A percentile compares a stretch with the other conserved stretches of the same genome.
phyloP scores from a whole-genome alignment of 1,139 yeast genomes.

The Nematodospora anomalae region DNA sequence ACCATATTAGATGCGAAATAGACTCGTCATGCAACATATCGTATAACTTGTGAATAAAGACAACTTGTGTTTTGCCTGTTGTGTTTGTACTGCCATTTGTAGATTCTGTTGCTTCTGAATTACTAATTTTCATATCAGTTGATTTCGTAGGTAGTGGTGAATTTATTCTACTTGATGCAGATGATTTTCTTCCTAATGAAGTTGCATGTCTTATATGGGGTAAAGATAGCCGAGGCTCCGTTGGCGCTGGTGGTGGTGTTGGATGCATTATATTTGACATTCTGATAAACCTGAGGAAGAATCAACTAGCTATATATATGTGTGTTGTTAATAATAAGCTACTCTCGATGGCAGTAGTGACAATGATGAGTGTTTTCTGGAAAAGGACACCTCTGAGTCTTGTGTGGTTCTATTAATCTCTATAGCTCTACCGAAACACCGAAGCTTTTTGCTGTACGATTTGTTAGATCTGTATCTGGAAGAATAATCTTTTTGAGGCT shows the following conservation, averaged over 20 bases:
- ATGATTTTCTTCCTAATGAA: slow-evolving; percentile 2
- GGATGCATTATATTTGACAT: slow-evolving; percentile 4
- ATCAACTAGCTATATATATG: too few relatives aligned
- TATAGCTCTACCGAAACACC: too few relatives aligned
- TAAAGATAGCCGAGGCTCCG: not conserved
- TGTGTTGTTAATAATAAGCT: too few relatives aligned
- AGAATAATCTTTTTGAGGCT: too few relatives aligned
- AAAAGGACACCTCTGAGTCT: too few relatives aligned
- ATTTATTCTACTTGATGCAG: not conserved
- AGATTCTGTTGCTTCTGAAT: not conserved
- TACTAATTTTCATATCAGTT: not conserved
- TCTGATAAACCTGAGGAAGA: too few relatives aligned
- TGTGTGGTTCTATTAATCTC: too few relatives aligned
- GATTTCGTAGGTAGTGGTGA: not conserved
- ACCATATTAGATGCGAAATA: slow-evolving; percentile 49
- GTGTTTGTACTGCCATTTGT: slow-evolving; percentile 4
- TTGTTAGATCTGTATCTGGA: too few relatives aligned
- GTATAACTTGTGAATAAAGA: slow-evolving; percentile 63
- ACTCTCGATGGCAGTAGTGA: too few relatives aligned
- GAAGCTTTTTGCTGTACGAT: too few relatives aligned
- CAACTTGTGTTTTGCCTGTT: slow-evolving; percentile 47
- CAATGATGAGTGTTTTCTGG: too few relatives aligned
- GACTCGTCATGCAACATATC: slow-evolving; percentile 59
- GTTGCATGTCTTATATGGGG: slow-evolving; percentile 2
- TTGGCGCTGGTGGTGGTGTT: slow-evolving; percentile 2